phyloP scores from a whole-genome alignment of 2,329 filamentous ascomycete genomes.

The Aspergillus candidus region DNA sequence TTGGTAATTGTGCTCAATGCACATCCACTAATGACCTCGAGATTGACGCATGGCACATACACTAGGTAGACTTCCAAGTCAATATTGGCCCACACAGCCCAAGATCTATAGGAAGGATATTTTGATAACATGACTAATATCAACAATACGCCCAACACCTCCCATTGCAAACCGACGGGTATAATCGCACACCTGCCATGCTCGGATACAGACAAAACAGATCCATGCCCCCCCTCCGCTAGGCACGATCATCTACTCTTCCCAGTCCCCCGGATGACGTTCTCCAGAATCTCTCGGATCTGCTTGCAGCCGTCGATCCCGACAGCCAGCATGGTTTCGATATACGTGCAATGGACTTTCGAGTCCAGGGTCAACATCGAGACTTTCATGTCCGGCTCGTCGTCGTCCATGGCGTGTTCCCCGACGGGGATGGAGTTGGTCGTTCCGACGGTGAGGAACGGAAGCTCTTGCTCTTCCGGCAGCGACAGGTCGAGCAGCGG shows the following conservation, averaged over 20 bases:
- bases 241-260: too few relatives aligned
- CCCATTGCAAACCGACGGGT: constrained; percentile 5
- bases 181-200: not conserved
- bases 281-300: constrained; percentile 73
- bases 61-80: too few relatives aligned
- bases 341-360: constrained; percentile 66
- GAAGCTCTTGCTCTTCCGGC: constrained; percentile 64
- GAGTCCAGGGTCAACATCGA: constrained; percentile 80
- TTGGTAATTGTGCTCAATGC: too few relatives aligned
- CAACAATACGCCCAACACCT: constrained; percentile 6
- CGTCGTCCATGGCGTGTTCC: constrained; percentile 53
- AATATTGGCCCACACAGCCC: too few relatives aligned
- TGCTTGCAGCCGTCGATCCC: constrained; percentile 88
- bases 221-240: constrained; percentile 7
- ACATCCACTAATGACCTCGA: too few relatives aligned
- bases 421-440: constrained; percentile 33
- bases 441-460: constrained; percentile 80
- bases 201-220: constrained; percentile 13
- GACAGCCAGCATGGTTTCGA: constrained; percentile 91
- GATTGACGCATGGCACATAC: too few relatives aligned
- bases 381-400: constrained; percentile 51
- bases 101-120: not conserved
- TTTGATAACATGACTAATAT: not conserved
- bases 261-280: constrained; percentile 59
- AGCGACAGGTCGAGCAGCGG: constrained; percentile 41